phyloP scores from a whole-genome alignment of 257 asterid species.

The Haberlea rhodopensis region DNA sequence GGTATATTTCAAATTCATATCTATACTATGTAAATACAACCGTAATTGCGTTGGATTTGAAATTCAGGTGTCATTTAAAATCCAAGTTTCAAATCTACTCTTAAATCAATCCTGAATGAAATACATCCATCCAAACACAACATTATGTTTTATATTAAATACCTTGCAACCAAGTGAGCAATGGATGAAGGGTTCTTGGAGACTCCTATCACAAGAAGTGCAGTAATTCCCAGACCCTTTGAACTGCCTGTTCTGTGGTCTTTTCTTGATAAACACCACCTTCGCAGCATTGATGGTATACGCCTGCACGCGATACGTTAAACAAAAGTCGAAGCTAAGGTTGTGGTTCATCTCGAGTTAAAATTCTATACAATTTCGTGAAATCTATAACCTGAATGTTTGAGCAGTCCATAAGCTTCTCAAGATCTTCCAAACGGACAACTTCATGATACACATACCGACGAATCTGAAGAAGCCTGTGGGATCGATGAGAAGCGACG shows the following conservation, averaged over 20 bases:
- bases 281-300: constrained; percentile 88
- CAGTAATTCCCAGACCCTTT: constrained; percentile 92
- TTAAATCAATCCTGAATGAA: no score
- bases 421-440: constrained; percentile 83
- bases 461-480: constrained; percentile 87
- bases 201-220: constrained; percentile 88
- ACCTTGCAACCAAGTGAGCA: constrained; percentile 99
- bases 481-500: constrained; percentile 72
- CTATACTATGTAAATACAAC: no score
- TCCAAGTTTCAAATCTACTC: no score
- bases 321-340: not conserved
- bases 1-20: no score
- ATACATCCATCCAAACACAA: no score
- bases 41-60: no score
- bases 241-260: constrained; percentile 90
- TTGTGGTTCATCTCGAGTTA: not conserved
- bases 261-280: constrained; percentile 83
- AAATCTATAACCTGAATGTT: constrained; percentile 61
- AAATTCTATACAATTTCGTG: not conserved
- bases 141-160: no score
- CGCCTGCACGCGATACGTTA: constrained; percentile 42
- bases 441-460: constrained; percentile 94
- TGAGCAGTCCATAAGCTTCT: constrained; percentile 84
- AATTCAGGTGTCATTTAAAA: no score
- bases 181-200: constrained; percentile 87